Evolutionary conservation across 176 grass and related monocot genomes (phyloP).

Genomic region (Sorghum bicolor): Sorghum_bicolor_NCBIv3 NC_012879.2:48651001-48651500

Average conservation of each 20-base stretch:
- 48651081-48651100: too few relatives aligned
- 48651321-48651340: neutral
- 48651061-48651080: too few relatives aligned
- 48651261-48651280: neutral
- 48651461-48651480: neutral
- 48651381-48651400: neutral
- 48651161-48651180: too few relatives aligned
- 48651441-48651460: neutral
- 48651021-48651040: too few relatives aligned
- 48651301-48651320: neutral
- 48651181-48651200: too few relatives aligned
- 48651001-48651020: too few relatives aligned
- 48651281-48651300: slow-evolving; percentile 5
- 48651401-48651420: neutral
- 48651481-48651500: neutral
- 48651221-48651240: neutral
- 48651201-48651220: neutral
- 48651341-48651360: slow-evolving; percentile 22
- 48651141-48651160: too few relatives aligned
- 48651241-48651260: neutral
- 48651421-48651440: neutral
- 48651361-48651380: neutral
- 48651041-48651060: too few relatives aligned
- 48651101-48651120: too few relatives aligned
- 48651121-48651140: too few relatives aligned